Base-by-base conservation (phyloP, 2,329 filamentous ascomycete genomes). In the Trichoderma sp. region DNA sequence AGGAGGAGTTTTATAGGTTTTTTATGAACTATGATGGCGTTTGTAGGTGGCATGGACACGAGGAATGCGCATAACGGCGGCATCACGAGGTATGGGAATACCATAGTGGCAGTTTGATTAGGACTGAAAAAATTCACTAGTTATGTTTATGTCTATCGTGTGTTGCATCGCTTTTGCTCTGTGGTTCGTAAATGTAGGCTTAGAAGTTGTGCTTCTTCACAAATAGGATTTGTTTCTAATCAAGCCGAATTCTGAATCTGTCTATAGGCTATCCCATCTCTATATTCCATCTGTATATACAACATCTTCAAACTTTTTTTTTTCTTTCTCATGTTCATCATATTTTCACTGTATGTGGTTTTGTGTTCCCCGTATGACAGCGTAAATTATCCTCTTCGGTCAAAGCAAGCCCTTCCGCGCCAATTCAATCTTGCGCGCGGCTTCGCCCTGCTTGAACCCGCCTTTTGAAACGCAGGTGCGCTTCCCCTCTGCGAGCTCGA, bases 351-450 rank as follows among this genome's bases (percentile, higher is more conserved):
- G 26, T n/a, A 56, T 65, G 34, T 43, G 30, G 30, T 51, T 30
- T 24, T 56, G 32, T 43, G 34, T 14, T 30, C 24, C 24, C 46
- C n/a, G 11, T 34, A 37, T 34, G 10, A n/a, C 43, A 11, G 21
- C 18, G 24, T 49, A 10, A 5, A 61, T 5, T n/a, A 1, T n/a
- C 32, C 43, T 11, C 3, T 10, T 16, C 26, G 14, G 59, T 70
- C 74, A 94, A 65, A 96, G 78, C 78, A 94, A 74, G 1, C 92
- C 92, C 81, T 94, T 95, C 76, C 92, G 84, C 3, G 92, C 92
- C 75, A 95, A 80, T 78, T 95, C 91, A 63, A 96, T 84, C 83
- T 95, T 95, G 76, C 90, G 85, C 70, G 86, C 85, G 18, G 91
- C 87, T 79, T 94, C 91, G 13, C 89, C 90, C 1, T 83, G 83